Percentiles rank a stretch among this genome's conserved stretches.
Evolutionary conservation across 768 basidiomycete species (phyloP).

Genomic region (Lentinus tigrinus): DNA sequence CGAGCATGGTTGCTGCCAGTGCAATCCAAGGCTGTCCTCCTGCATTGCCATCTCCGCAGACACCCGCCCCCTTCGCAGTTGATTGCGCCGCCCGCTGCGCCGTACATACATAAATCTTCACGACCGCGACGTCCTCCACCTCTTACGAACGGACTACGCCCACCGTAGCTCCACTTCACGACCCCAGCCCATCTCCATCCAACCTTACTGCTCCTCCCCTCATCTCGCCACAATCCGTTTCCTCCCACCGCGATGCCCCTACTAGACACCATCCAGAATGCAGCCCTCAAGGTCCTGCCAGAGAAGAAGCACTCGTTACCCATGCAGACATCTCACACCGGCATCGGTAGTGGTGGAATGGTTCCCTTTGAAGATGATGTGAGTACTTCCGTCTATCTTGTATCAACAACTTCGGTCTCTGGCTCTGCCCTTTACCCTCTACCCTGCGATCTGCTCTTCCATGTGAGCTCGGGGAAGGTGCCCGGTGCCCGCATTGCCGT

Average conservation of each 20-base stretch:
- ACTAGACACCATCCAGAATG: constrained; percentile 56
- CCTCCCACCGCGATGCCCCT: constrained; percentile 44
- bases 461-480: not conserved
- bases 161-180: constrained; percentile 6
- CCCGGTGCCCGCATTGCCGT: not conserved
- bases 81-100: not conserved
- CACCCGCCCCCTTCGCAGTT: not conserved
- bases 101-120: not conserved
- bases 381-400: constrained; percentile 33
- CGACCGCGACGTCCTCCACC: not conserved
- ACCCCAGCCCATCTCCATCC: not conserved
- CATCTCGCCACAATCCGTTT: not conserved
- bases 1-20: not conserved
- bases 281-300: constrained; percentile 46
- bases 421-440: not conserved
- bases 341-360: constrained; percentile 51
- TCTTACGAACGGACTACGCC: constrained; percentile 9
- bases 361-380: constrained; percentile 72
- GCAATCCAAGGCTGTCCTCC: constrained; percentile 11
- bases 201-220: not conserved
- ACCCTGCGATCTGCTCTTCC: not conserved
- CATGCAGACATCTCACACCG: constrained; percentile 44
- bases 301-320: constrained; percentile 35
- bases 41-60: constrained; percentile 14
- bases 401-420: constrained; percentile 6